phyloP scores from a whole-genome alignment of 2,329 filamentous ascomycete genomes.

The Sclerotinia glacialis region DNA sequence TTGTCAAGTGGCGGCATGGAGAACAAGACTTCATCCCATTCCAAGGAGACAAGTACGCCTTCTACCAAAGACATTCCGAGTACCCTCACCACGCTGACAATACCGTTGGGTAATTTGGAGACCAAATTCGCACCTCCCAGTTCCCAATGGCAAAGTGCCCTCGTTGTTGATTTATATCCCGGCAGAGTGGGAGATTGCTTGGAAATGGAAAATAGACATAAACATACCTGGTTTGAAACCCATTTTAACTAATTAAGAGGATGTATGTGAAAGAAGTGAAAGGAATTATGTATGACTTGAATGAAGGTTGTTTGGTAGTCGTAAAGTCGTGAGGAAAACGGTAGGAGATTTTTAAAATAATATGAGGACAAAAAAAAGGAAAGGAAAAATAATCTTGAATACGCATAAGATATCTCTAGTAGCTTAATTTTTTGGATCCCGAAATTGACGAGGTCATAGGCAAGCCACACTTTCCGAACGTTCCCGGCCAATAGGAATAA shows the following conservation, averaged over 20 bases:
- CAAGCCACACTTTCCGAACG: slow-evolving; percentile 18
- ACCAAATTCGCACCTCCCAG: neutral
- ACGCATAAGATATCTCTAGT: neutral
- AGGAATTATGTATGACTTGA: slow-evolving; percentile 8
- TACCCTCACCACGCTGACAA: neutral
- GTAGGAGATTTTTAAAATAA: neutral
- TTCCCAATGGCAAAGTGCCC: slow-evolving; percentile 14
- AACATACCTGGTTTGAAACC: slow-evolving; percentile 43
- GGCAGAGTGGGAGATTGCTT: neutral
- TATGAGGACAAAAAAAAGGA: neutral
- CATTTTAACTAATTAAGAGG: slow-evolving; percentile 41
- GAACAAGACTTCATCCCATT: neutral
- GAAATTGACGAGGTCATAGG: slow-evolving; percentile 12
- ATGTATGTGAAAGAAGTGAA: slow-evolving; percentile 1
- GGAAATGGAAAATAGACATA: slow-evolving; percentile 19
- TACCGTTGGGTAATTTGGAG: neutral
- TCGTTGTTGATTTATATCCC: slow-evolving; percentile 15
- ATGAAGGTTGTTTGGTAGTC: neutral
- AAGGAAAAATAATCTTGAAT: slow-evolving; percentile 12
- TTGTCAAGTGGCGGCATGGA: neutral
- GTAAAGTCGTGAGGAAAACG: slow-evolving; percentile 8
- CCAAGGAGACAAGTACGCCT: neutral
- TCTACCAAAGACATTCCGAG: neutral
- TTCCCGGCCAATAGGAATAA: slow-evolving; percentile 9
- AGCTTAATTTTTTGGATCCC: slow-evolving; percentile 3